Percentiles rank a stretch among this genome's conserved stretches.
phyloP scores from a whole-genome alignment of 805 yeast genomes.

The Danielia oregonensis region DNA sequence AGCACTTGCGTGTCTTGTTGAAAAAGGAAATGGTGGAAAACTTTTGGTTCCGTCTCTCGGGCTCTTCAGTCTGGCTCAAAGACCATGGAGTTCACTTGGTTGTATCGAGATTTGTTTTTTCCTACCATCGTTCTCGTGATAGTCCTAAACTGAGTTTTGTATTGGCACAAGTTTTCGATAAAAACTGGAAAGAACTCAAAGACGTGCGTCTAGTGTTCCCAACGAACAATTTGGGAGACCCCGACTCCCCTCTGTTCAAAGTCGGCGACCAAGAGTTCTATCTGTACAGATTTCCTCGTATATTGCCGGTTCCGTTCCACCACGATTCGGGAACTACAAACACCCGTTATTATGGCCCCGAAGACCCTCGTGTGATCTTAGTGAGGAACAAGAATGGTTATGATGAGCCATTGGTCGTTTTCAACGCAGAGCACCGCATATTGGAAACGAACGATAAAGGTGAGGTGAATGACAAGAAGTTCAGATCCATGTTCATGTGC shows the following conservation, averaged over 20 bases:
- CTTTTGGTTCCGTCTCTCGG: conserved; percentile 21
- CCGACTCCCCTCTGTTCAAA: conserved; percentile 4
- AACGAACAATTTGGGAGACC: conserved; percentile 7
- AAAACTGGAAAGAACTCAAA: conserved; percentile 20
- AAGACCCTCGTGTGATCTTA: conserved; percentile 46
- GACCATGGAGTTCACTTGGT: conserved; percentile 18
- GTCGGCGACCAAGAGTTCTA: conserved; percentile 6
- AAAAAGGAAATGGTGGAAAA: conserved; percentile 4
- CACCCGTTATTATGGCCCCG: conserved; percentile 40
- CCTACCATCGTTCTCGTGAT: conserved; percentile 14
- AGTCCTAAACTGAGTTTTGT: conserved; percentile 15
- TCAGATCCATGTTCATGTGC: neutral
- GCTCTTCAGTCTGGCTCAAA: conserved; percentile 21
- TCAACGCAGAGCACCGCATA: conserved; percentile 25
- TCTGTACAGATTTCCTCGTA: conserved; percentile 8
- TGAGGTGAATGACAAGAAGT: neutral
- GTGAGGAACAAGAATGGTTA: conserved; percentile 29
- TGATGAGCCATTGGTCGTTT: conserved; percentile 46
- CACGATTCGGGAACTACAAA: conserved; percentile 20
- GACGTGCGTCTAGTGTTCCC: conserved; percentile 23
- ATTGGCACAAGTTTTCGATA: conserved; percentile 19
- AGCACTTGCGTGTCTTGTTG: conserved; percentile 10
- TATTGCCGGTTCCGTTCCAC: conserved; percentile 10
- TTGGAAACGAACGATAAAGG: neutral
- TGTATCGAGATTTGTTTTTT: conserved; percentile 18